Conservation (phyloP, 1,284 basidiomycete species). For the Naganishia liquefaciens region DNA sequence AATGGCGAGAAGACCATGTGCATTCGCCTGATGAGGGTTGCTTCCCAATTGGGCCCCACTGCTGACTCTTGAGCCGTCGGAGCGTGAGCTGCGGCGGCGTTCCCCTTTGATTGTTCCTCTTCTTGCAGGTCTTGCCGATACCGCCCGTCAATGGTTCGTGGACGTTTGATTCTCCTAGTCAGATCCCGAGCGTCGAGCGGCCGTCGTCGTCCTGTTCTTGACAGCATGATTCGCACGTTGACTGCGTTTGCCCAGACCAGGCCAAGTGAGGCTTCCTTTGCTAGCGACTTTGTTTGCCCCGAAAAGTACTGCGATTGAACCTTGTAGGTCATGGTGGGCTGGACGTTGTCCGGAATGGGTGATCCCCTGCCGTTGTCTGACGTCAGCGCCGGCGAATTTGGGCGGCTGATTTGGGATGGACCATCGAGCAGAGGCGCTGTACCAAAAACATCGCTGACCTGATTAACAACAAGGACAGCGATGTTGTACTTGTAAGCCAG, state of each 20-base stretch:
- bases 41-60: conserved; percentile 42
- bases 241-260: conserved; percentile 89
- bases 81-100: background rate
- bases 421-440: conserved; percentile 11
- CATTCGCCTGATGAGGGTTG: conserved; percentile 53
- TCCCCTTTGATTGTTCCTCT: background rate
- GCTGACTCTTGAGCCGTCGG: background rate
- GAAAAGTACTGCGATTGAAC: conserved; percentile 74
- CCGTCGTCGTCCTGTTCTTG: conserved; percentile 68
- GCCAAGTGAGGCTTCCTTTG: conserved; percentile 77
- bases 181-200: conserved; percentile 54
- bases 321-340: conserved; percentile 61
- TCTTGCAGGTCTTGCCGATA: conserved; percentile 21
- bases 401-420: conserved; percentile 11
- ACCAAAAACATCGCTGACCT: conserved; percentile 73
- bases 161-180: conserved; percentile 24
- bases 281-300: conserved; percentile 61
- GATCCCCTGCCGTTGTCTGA: conserved; percentile 9
- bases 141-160: conserved; percentile 14
- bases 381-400: conserved; percentile 17
- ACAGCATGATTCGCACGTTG: conserved; percentile 77
- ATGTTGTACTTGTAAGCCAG: conserved; percentile 66
- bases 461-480: conserved; percentile 79
- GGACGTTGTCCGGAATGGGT: conserved; percentile 27
- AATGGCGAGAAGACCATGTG: conserved; percentile 74